These are phyloP conservation scores for Hypoxylon sp. DNA, from an alignment of 2,329 filamentous ascomycete species.

Conservation along the genomic window DNA sequence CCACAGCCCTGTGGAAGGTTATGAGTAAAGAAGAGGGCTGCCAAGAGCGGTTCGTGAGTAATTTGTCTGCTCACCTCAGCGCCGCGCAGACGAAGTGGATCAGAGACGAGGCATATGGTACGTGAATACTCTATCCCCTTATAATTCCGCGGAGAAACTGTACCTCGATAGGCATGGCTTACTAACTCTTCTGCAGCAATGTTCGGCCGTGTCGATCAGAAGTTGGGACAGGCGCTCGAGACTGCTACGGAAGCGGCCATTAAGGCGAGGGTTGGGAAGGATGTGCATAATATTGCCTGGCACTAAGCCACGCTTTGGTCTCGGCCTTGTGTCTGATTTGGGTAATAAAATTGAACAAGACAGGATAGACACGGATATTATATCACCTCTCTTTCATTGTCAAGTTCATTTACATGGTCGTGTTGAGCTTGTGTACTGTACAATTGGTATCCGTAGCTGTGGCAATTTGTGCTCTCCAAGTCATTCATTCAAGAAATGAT, in stretches of 20 bases:
- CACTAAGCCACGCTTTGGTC: slow-evolving; percentile 10
- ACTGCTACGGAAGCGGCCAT: slow-evolving; percentile 28
- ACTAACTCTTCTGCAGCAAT: slow-evolving; percentile 34
- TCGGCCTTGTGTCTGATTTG: background rate
- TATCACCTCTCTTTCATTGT: background rate
- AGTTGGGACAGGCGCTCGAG: slow-evolving; percentile 26
- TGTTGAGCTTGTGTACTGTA: no score
- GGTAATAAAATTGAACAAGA: background rate
- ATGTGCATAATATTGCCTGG: slow-evolving; percentile 22
- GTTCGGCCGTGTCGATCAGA: slow-evolving; percentile 37
- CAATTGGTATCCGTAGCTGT: background rate
- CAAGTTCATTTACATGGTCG: background rate
- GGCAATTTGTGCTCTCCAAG: no score
- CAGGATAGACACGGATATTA: no score
- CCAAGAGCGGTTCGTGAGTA: slow-evolving; percentile 36
- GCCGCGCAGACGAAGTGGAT: slow-evolving; percentile 35
- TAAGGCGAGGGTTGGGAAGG: slow-evolving; percentile 3
- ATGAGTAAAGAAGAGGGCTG: slow-evolving; percentile 38
- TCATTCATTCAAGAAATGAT: background rate
- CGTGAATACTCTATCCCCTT: slow-evolving; percentile 8
- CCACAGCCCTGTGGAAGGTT: slow-evolving; percentile 33
- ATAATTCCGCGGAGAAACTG: background rate
- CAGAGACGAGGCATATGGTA: slow-evolving; percentile 40
- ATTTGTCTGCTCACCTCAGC: slow-evolving; percentile 35
- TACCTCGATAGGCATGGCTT: slow-evolving; percentile 15